Base-by-base conservation (phyloP, 2,329 filamentous ascomycete genomes). In the Hysterium pulicare region DNA sequence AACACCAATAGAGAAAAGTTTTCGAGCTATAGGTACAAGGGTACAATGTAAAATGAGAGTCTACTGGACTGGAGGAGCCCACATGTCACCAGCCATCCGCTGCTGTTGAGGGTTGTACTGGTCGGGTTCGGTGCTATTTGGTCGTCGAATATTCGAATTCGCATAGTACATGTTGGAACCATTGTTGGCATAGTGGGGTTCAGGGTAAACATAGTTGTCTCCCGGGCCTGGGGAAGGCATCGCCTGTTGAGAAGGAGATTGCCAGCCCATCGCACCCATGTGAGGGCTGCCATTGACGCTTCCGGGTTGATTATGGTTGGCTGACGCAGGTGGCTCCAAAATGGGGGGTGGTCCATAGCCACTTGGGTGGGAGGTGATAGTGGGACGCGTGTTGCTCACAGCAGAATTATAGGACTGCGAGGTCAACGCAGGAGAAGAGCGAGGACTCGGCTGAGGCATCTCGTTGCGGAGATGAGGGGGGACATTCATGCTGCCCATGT, bases 241-340 rank as follows among this genome's bases (percentile, higher is more conserved):
- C 23, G 79, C 78, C 50, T 82, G 80, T 53, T 90, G 86, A 2
- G 83, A 81, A 3, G 90, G 90, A 4, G 90, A 94, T 52, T 89
- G 86, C 90, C 91, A 96, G 41, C 87, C 86, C 48, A 88, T 78
- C 47, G 78, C 82, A 48, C 72, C 70, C 82, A 95, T 88, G 66
- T 96, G 90, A 38, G 91, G 90, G 66, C 90, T 95, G 40, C 87
- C 86, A 43, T 75, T 82, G n/a, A 80, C 84, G 61, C 87, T 95
- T 46, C 78, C 81, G 2, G 81, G 75, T 55, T 86, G 83, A 50
- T 85, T 83, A 45, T 87, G 84, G 62, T 91, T 88, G 48, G 88
- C 78, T 64, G 81, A 90, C 20, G 82, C 74, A 11, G 90, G 89
- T 17, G 83, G 83, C 71, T 96, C 91, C 39, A 96, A 75, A 13